Evolutionary conservation across 1,139 yeast species (phyloP).

Genomic region (Scheffersomyces lignicola): DNA sequence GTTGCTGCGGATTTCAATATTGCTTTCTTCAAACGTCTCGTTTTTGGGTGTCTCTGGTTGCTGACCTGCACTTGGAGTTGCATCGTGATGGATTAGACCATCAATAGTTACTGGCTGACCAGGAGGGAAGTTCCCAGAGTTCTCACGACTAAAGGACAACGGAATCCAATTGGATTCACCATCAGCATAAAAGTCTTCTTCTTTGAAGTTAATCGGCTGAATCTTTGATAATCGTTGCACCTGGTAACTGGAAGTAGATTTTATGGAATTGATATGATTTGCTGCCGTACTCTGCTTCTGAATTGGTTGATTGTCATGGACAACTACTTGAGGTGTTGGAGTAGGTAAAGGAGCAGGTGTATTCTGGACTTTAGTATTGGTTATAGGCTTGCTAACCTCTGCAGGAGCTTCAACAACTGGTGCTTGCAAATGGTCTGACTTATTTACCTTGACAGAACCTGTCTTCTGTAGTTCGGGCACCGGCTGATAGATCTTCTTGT

Average conservation of each 20-base stretch:
- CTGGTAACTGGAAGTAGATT: constrained; percentile 1
- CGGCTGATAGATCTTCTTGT: constrained; percentile 18
- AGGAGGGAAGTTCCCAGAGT: constrained; percentile 6
- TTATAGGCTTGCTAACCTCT: too few relatives aligned
- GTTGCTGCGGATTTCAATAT: too few relatives aligned
- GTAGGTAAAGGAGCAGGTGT: too few relatives aligned
- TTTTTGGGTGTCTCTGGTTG: background rate
- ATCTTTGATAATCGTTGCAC: background rate
- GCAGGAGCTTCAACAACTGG: too few relatives aligned
- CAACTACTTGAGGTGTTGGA: too few relatives aligned
- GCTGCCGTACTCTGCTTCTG: too few relatives aligned
- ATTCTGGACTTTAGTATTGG: too few relatives aligned
- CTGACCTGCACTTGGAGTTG: background rate
- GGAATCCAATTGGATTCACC: constrained; percentile 40
- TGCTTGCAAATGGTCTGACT: background rate
- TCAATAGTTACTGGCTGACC: background rate
- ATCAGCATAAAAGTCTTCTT: constrained; percentile 21
- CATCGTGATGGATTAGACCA: background rate
- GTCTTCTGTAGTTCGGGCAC: constrained; percentile 14
- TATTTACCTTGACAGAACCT: constrained; percentile 4
- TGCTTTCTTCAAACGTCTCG: background rate
- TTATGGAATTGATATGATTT: background rate
- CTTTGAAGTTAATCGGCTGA: background rate
- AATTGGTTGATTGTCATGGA: too few relatives aligned
- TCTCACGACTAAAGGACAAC: constrained; percentile 21